Evolutionary conservation across 73 alveolate genomes (phyloP).

Genomic region (Paramecium bursaria): DNA sequence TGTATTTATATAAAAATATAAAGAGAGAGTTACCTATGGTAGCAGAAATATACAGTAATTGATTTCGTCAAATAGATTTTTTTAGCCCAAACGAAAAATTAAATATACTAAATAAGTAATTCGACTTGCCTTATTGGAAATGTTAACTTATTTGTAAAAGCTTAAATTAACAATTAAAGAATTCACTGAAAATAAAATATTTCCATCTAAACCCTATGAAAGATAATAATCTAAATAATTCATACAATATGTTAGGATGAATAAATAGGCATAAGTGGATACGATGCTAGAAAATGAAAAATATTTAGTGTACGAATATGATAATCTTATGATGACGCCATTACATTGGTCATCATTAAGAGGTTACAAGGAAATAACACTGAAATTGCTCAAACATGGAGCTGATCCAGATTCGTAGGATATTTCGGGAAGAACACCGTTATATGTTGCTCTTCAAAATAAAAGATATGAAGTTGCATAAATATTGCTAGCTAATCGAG

Average conservation of each 20-base stretch:
- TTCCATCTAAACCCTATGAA: slow-evolving; percentile 52
- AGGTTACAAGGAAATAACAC: slow-evolving; percentile 5
- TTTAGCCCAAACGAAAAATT: neutral
- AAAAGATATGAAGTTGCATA: slow-evolving; percentile 20
- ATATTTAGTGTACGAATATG: slow-evolving; percentile 53
- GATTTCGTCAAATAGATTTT: neutral
- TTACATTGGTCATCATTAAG: slow-evolving; percentile 53
- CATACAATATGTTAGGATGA: slow-evolving; percentile 2
- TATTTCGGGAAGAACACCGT: slow-evolving; percentile 38
- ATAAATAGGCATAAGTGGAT: neutral
- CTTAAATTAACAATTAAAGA: slow-evolving; percentile 39
- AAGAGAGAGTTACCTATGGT: no score
- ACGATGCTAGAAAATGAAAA: neutral
- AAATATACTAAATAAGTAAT: neutral
- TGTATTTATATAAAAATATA: no score
- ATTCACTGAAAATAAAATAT: slow-evolving; percentile 3
- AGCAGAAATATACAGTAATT: no score
- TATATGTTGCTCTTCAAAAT: slow-evolving; percentile 6
- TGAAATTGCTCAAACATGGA: slow-evolving; percentile 29
- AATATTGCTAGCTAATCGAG: slow-evolving; percentile 3
- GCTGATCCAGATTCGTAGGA: slow-evolving; percentile 64
- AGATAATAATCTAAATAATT: neutral
- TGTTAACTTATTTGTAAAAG: slow-evolving; percentile 12
- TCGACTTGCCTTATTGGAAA: neutral
- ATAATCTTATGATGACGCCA: slow-evolving; percentile 45